Conservation (phyloP, 208 protist genomes). For the Crithidia sp. region DNA sequence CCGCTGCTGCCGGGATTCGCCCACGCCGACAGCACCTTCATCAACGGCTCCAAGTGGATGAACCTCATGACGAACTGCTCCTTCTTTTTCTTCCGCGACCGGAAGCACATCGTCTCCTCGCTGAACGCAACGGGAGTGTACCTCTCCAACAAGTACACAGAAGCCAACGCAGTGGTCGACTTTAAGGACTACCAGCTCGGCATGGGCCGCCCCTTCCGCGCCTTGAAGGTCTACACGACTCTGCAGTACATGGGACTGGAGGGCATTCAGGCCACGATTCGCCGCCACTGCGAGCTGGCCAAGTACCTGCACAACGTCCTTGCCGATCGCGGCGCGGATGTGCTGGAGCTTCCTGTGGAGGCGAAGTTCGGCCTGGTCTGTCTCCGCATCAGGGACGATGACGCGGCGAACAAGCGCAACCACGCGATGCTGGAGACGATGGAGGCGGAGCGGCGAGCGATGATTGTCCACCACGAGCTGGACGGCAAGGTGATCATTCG, state of each 20-base stretch:
- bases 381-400: conserved; percentile 35
- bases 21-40: conserved; percentile 45
- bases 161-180: conserved; percentile 40
- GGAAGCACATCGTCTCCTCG: conserved; percentile 42
- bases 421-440: conserved; percentile 29
- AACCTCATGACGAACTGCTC: conserved; percentile 46
- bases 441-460: conserved; percentile 34
- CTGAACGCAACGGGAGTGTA: conserved; percentile 57
- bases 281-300: conserved; percentile 44
- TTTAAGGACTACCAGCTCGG: conserved; percentile 81
- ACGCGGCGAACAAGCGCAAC: conserved; percentile 32
- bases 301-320: conserved; percentile 42
- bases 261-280: conserved; percentile 55
- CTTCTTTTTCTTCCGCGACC: conserved; percentile 58
- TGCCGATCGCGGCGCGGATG: conserved; percentile 3
- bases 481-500: conserved; percentile 42
- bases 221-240: conserved; percentile 69
- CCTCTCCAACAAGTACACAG: conserved; percentile 48
- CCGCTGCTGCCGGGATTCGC: conserved; percentile 38
- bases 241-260: conserved; percentile 58
- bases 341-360: conserved; percentile 36
- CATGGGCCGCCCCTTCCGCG: conserved; percentile 62
- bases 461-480: conserved; percentile 44
- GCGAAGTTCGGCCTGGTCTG: conserved; percentile 55
- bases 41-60: conserved; percentile 76